Evolutionary conservation across 805 yeast genomes (phyloP), one percentile per base, ranked within the genome.

Genomic region (Saturnispora mendoncae): DNA sequence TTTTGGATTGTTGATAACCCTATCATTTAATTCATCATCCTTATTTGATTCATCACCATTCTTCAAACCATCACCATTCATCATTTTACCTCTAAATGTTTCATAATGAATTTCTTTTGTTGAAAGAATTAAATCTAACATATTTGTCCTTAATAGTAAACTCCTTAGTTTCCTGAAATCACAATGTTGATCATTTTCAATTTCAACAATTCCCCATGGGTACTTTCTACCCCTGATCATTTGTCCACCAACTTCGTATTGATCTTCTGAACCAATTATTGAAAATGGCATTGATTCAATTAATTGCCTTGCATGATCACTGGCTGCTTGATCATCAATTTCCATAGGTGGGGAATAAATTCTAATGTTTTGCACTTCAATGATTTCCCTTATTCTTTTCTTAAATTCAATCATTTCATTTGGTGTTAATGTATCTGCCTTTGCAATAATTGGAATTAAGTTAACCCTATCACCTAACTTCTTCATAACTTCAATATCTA

Each of bases 121-220:
- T 4, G 85, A 75, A 47, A 80, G 68, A 35, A 87, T 71, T 54
- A 88, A 69, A 61, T 85, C 95, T 56, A 86, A 72, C 78, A 87
- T 72, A 59, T 85, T 80, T 19, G 92, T 80, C 66, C 92, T 78
- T 61, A 87, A 68, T 48, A 88, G 64, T 50, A 87, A 69, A 42
- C 82, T 72, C 66, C 95, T 78, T 54, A 86, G 70, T 58, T 80
- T 81, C 58, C 83, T 76, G 65, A 85, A 84, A 60, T 86, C 95
- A 62, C 92, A 81, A 57, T 84, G 94, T 45, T 68, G 66, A 53
- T 84, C 94, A 61, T 85, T 84, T 57, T 84, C 94, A 43, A 85
- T 86, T 59, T 84, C 94, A 35, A 82, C 92, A 40, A 78, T 64
- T 27, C 95, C 95, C 95, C 95, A 85, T 48, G 92, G 92, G 57